Percentiles rank a stretch among this genome's conserved stretches.
These are phyloP conservation scores for Paraconiothyrium brasiliense DNA, from an alignment of 2,329 filamentous ascomycete species.

Conservation along the genomic window DNA sequence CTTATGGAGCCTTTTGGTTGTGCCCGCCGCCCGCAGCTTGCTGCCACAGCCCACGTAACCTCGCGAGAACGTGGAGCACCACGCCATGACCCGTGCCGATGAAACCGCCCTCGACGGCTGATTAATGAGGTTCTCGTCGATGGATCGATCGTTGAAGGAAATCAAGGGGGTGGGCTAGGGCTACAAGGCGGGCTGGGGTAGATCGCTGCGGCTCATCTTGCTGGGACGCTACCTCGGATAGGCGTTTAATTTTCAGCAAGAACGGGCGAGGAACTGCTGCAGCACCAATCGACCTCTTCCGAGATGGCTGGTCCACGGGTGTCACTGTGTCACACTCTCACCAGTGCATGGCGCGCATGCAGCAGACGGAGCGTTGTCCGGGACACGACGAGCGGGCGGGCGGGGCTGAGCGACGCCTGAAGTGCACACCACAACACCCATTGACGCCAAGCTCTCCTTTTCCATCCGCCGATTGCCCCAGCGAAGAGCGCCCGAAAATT, in stretches of 20 bases:
- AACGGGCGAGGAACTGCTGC: background rate
- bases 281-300: background rate
- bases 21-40: background rate
- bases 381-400: slow-evolving; percentile 3
- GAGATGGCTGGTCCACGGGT: no score
- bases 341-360: background rate
- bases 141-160: background rate
- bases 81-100: background rate
- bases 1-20: slow-evolving; percentile 11
- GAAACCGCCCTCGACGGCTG: background rate
- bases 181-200: slow-evolving; percentile 25
- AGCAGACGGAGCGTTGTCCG: slow-evolving; percentile 2
- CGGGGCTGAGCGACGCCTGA: slow-evolving; percentile 1
- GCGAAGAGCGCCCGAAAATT: no score
- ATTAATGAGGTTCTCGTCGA: background rate
- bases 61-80: background rate
- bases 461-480: background rate
- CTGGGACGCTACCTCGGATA: slow-evolving; percentile 21
- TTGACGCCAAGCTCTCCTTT: slow-evolving; percentile 11
- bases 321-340: background rate
- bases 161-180: background rate
- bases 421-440: background rate
- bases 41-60: slow-evolving; percentile 7
- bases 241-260: background rate
- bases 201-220: slow-evolving; percentile 32